A percentile compares a stretch with the other conserved stretches of the same genome.
Evolutionary conservation across 1,139 yeast genomes (phyloP).

Genomic region (Magnusiomyces tetraspermus): DNA sequence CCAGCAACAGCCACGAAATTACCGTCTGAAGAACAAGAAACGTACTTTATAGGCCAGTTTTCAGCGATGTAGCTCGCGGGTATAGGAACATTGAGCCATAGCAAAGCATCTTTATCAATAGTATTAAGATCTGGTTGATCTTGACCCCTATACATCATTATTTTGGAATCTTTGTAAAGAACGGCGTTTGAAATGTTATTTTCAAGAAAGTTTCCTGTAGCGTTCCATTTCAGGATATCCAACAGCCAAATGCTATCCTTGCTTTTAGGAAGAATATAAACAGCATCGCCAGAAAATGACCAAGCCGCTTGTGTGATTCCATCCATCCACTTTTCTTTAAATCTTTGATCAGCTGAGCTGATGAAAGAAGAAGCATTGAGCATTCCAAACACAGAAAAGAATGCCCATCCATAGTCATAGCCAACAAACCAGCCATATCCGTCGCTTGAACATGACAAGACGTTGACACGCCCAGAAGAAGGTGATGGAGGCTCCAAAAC

Average conservation of each 20-base stretch:
- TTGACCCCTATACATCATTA: conserved; percentile 35
- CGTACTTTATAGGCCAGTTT: conserved; percentile 36
- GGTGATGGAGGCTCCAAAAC: conserved; percentile 26
- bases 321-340: conserved; percentile 27
- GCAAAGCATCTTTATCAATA: conserved; percentile 32
- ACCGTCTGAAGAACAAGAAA: conserved; percentile 35
- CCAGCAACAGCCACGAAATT: conserved; percentile 38
- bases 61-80: conserved; percentile 35
- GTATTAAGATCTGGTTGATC: conserved; percentile 33
- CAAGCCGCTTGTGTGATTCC: conserved; percentile 28
- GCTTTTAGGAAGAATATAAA: conserved; percentile 22
- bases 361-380: conserved; percentile 28
- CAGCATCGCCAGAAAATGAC: conserved; percentile 29
- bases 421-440: conserved; percentile 32
- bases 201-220: conserved; percentile 25
- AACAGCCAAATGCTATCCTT: conserved; percentile 22
- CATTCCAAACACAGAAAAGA: conserved; percentile 34
- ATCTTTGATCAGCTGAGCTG: conserved; percentile 21
- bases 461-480: conserved; percentile 26
- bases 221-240: conserved; percentile 29
- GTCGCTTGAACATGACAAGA: conserved; percentile 30
- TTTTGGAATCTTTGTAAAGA: conserved; percentile 30
- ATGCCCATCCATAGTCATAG: conserved; percentile 32
- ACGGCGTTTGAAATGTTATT: conserved; percentile 31
- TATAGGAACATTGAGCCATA: conserved; percentile 34